phyloP scores from a whole-genome alignment of 129 eudicot species.

The Flaveria linearis region DNA sequence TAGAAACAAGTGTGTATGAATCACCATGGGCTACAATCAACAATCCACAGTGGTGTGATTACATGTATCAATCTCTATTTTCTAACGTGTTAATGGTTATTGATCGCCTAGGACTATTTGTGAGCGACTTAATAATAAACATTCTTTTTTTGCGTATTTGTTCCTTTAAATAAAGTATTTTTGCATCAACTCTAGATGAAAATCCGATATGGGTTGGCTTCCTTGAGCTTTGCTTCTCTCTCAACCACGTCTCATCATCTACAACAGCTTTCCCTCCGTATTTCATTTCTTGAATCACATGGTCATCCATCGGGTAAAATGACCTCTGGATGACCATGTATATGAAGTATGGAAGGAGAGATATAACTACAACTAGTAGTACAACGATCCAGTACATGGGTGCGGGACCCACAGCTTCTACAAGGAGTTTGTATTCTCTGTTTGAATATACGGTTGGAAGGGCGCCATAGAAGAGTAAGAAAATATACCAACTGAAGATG shows the following conservation, averaged over 20 bases:
- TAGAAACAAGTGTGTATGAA: conserved; percentile 27
- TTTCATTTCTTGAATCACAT: conserved; percentile 57
- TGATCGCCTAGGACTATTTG: conserved; percentile 47
- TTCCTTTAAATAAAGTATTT: conserved; percentile 47
- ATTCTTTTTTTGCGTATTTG: conserved; percentile 42
- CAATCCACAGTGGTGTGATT: conserved; percentile 8
- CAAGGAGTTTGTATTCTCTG: conserved; percentile 37
- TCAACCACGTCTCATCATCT: conserved; percentile 48
- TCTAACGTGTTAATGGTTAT: conserved; percentile 37
- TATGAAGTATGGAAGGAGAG: conserved; percentile 53
- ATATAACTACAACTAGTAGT: conserved; percentile 42
- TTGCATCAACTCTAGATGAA: conserved; percentile 56
- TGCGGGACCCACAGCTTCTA: conserved; percentile 52
- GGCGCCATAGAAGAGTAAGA: conserved; percentile 42
- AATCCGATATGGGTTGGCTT: conserved; percentile 49
- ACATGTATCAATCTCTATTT: conserved; percentile 29
- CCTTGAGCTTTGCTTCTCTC: conserved; percentile 51
- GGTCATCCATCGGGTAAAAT: conserved; percentile 54
- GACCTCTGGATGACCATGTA: conserved; percentile 45
- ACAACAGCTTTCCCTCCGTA: conserved; percentile 34
- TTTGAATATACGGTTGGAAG: conserved; percentile 45
- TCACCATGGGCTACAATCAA: conserved; percentile 29
- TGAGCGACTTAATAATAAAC: conserved; percentile 45
- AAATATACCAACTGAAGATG: conserved; percentile 50
- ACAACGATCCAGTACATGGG: conserved; percentile 48